phyloP scores from a whole-genome alignment of 176 grass and related monocot species.

The Canna indica region DNA sequence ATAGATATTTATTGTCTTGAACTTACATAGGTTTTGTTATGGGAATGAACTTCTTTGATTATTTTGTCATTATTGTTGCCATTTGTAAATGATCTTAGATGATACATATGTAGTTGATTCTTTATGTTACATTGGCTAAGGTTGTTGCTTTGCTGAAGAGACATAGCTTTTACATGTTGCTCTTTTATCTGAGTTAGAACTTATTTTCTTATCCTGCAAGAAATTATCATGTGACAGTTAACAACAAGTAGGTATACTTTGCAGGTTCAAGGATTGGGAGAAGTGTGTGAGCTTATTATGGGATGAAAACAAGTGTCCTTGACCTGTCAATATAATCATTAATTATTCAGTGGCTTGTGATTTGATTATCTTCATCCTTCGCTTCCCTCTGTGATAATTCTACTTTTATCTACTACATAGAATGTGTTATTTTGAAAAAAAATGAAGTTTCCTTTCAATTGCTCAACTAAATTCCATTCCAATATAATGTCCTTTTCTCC shows the following conservation, averaged over 20 bases:
- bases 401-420: background rate
- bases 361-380: background rate
- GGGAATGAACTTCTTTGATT: too few species aligned
- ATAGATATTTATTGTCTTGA: too few species aligned
- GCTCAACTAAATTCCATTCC: constrained; percentile 1
- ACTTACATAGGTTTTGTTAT: too few species aligned
- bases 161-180: too few species aligned
- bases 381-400: background rate
- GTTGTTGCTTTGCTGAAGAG: too few species aligned
- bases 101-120: too few species aligned
- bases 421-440: background rate
- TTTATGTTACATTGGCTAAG: too few species aligned
- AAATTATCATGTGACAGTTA: too few species aligned
- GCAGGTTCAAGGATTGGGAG: background rate
- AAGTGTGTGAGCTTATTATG: background rate
- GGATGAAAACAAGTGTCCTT: background rate
- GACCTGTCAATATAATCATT: background rate
- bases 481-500: constrained; percentile 7
- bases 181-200: too few species aligned
- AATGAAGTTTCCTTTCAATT: background rate
- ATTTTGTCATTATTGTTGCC: too few species aligned
- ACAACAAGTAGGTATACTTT: background rate
- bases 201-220: too few species aligned
- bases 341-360: background rate
- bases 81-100: too few species aligned